Base-by-base conservation (phyloP, 2,329 filamentous ascomycete species). In the Penicillium corylophilum region DNA sequence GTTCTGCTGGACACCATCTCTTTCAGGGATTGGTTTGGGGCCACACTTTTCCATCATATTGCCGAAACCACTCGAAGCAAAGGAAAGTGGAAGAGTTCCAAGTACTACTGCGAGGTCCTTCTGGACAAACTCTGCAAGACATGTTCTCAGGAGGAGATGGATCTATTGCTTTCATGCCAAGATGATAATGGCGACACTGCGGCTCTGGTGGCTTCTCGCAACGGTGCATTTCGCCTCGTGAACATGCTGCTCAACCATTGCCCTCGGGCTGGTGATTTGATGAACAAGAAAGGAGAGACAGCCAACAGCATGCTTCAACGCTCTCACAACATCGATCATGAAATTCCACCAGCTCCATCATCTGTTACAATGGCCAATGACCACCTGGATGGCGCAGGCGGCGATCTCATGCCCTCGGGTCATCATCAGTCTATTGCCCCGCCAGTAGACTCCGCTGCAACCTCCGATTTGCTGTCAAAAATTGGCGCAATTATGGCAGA, bases 21-120 rank as follows among this genome's bases (percentile, higher is more conserved):
- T 47, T 84, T 84, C 53, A 82, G 88, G 20, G 94, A 99, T 67
- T 85, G 84, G 70, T 86, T 86, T 45, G 88, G 90, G 12, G 88
- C 87, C 54, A 96, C 91, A 0, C 89, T 96, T 46, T 93, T 99
- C 64, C 94, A 97, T 67, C 93, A 97, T 69, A 92, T 95, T 39
- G 90, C 92, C 16, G 87, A 89, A 47, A 93, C 93, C 63, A 95
- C 93, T 51, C 86, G 86, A 62, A 89, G 88, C 46, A 87, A 90
- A 45, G 89, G 88, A 55, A 96, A 93, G 71, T 91, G 92, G 67
- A 87, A 89, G 20, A 95, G 89, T 65, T 91, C 92, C 28, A 83
- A 90, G 29, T 97, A 97, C 71, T 99, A 99, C 72, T 82, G 96
- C 28, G 93, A 97, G 70, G 88, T 88, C 58, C 86, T 97, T 55